Base-by-base conservation (phyloP, 2,329 filamentous ascomycete genomes). In the Sporothrix humicola region DNA sequence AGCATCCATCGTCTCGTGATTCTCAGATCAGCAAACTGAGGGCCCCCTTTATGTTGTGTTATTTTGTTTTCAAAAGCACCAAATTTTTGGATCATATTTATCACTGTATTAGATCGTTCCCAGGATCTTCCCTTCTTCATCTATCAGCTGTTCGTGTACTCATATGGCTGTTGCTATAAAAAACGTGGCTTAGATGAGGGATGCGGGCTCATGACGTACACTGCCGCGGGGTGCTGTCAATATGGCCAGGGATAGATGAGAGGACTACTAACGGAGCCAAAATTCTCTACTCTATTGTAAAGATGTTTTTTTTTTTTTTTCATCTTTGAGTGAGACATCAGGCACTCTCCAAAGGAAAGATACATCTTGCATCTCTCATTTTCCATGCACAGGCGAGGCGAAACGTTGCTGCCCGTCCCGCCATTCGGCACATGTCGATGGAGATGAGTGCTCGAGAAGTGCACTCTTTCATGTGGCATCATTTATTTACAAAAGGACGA, bases 111-210 rank as follows among this genome's bases (percentile, higher is more conserved):
- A 7, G 31, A 31, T 7, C 56, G 4, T 2, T 15, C 9, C 56
- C 6, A 26, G 13, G 17, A 58, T 3, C 10, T 5, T 6, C 56
- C 15, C 23, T 58, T 8, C 15, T 58, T 31, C 9, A 15, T 31
- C 23, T 26, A 12, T 31, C 13, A 10, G 12, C 15, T 58, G 23
- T 23, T 31, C 56, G 56, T 58, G 23, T 31, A 58, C 31, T 26
- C 31, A 9, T 9, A 17, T 5, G 7, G 59, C 13, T 44, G 59
- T n/a, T 63, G 59, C 31, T 61, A 63, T 44, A 63, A 44, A 42
- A 61, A 20, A 63, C 17, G 59, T 63, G 59, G 59, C 31, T 63
- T 44, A 44, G 59, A 63, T 37, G 59, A 20, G 31, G n/a, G 37
- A 63, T 3, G 4, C 7, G 59, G 59, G 31, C 59, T 20, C 37